Evolutionary conservation across 2,329 filamentous ascomycete genomes (phyloP).

Genomic region (Bertia moriformis): DNA sequence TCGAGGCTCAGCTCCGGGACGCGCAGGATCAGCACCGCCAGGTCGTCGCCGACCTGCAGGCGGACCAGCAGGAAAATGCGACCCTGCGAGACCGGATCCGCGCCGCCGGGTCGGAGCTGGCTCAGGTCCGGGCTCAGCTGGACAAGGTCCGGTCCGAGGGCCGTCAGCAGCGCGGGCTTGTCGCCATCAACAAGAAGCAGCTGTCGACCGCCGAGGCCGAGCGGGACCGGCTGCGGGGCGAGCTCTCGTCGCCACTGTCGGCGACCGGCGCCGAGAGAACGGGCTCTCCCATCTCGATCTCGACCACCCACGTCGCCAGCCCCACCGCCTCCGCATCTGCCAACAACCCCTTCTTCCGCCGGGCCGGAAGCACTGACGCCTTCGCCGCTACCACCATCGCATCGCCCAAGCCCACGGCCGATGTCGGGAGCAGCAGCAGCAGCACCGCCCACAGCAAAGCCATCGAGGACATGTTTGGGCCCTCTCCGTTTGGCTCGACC

Average conservation of each 20-base stretch:
- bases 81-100: conserved; percentile 77
- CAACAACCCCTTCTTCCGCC: conserved; percentile 91
- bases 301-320: conserved; percentile 47
- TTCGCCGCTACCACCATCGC: conserved; percentile 36
- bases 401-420: conserved; percentile 25
- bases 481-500: conserved; percentile 29
- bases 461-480: conserved; percentile 82
- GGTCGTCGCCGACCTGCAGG: conserved; percentile 57
- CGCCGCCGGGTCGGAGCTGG: conserved; percentile 66
- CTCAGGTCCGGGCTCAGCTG: conserved; percentile 72
- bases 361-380: conserved; percentile 45
- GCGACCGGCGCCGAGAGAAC: conserved; percentile 42
- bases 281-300: conserved; percentile 29
- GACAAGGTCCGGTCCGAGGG: conserved; percentile 88
- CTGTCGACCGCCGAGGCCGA: conserved; percentile 77
- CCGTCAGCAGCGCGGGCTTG: conserved; percentile 90
- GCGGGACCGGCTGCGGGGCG: conserved; percentile 70
- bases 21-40: conserved; percentile 71
- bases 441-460: conserved; percentile 52
- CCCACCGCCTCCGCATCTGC: conserved; percentile 58
- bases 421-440: conserved; percentile 13
- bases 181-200: conserved; percentile 98
- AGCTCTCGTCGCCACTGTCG: conserved; percentile 56
- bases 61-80: conserved; percentile 78
- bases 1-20: conserved; percentile 71